These are phyloP conservation scores for Hypoxylon trugodes DNA, from an alignment of 495 filamentous ascomycete genomes.

Conservation along the genomic window DNA sequence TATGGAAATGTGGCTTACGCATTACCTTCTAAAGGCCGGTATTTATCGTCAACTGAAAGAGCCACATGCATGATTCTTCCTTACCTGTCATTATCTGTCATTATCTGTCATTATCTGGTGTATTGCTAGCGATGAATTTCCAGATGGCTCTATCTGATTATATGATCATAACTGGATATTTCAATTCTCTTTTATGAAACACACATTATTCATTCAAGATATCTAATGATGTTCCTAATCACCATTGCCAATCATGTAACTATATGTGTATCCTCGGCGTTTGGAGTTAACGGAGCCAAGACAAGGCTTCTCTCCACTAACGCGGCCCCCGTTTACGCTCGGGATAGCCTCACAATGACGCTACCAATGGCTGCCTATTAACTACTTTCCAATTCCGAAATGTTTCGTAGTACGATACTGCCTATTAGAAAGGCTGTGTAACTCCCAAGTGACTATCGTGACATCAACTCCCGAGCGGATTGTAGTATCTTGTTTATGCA, in stretches of 20 bases:
- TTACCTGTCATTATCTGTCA: no score
- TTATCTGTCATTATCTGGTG: no score
- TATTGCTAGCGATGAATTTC: no score
- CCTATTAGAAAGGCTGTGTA: neutral
- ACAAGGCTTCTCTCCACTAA: neutral
- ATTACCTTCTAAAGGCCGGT: no score
- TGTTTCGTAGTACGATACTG: neutral
- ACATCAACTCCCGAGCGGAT: neutral
- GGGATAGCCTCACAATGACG: neutral
- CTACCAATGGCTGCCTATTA: neutral
- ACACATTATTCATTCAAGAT: no score
- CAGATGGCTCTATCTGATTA: no score
- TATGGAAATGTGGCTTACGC: no score
- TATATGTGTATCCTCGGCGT: neutral
- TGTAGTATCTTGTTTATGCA: neutral
- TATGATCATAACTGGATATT: no score
- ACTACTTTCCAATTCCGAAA: neutral
- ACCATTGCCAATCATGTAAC: neutral
- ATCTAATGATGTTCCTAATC: neutral
- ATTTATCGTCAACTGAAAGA: no score
- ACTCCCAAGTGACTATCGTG: neutral
- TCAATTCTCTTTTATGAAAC: no score
- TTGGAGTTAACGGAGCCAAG: slow-evolving; percentile 38
- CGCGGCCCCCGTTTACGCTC: neutral
- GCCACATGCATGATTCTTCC: no score